Conservation (phyloP, 345 rosid species). For the Linum usitatissimum region DNA sequence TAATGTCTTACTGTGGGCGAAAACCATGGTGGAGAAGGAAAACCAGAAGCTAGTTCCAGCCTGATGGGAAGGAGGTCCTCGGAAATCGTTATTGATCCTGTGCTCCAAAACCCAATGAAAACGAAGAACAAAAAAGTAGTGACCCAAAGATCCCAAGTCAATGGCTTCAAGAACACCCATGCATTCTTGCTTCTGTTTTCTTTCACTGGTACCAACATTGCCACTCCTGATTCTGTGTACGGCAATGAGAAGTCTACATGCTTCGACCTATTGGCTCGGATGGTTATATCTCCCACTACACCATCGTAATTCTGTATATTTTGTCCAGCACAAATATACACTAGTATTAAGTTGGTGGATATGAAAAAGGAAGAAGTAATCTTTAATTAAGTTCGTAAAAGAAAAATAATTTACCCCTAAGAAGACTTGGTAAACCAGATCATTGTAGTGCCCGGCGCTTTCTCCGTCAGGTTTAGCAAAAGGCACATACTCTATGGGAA, state of each 20-base stretch:
- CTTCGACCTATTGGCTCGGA: not conserved
- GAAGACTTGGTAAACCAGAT: slow-evolving; percentile 35
- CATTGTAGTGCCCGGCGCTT: slow-evolving; percentile 23
- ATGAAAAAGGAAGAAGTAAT: not conserved
- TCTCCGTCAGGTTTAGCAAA: slow-evolving; percentile 16
- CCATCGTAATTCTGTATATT: not conserved
- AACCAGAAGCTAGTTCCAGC: slow-evolving; percentile 1
- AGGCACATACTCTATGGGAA: slow-evolving; percentile 29
- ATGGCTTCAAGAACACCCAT: not conserved
- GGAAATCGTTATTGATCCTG: not conserved
- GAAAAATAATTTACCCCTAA: slow-evolving; percentile 22
- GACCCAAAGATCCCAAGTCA: not conserved
- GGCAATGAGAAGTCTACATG: not conserved
- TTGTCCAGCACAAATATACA: not conserved
- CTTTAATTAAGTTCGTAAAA: not conserved
- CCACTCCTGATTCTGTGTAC: slow-evolving; percentile 2
- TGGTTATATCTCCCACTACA: not conserved
- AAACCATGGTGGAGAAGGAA: slow-evolving; percentile 1
- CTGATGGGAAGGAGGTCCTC: slow-evolving; percentile 1
- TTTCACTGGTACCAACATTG: not conserved
- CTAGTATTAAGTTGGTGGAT: not conserved
- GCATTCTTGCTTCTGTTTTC: not conserved
- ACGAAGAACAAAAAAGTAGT: not conserved
- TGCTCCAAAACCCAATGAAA: not conserved
- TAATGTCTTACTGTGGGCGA: not conserved